Evolutionary conservation across 345 rosid species (phyloP).

Genomic region (Boechera stricta): DNA sequence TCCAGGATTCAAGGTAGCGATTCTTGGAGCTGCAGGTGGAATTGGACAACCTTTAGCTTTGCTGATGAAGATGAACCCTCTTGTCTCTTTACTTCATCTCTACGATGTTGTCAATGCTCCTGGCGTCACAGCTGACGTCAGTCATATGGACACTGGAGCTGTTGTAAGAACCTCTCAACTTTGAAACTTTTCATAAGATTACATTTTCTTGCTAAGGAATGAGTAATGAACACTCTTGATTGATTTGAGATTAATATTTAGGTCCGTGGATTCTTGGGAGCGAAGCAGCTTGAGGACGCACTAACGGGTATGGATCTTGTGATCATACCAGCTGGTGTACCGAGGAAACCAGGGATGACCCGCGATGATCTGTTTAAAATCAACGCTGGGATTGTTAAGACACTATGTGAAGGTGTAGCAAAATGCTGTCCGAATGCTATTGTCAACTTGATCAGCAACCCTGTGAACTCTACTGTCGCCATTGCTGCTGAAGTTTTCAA

Average conservation of each 20-base stretch:
- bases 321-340: conserved; percentile 86
- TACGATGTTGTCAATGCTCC: conserved; percentile 83
- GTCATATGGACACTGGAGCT: conserved; percentile 91
- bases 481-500: conserved; percentile 88
- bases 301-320: conserved; percentile 85
- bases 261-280: conserved; percentile 90
- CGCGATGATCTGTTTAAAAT: conserved; percentile 89
- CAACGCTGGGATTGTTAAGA: conserved; percentile 88
- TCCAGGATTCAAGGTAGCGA: conserved; percentile 77
- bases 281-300: conserved; percentile 75
- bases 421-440: conserved; percentile 75
- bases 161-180: conserved; percentile 56
- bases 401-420: conserved; percentile 76
- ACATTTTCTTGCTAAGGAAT: not conserved
- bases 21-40: conserved; percentile 86
- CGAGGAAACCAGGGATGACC: conserved; percentile 92
- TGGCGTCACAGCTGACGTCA: conserved; percentile 87
- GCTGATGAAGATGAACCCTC: conserved; percentile 79
- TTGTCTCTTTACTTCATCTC: conserved; percentile 83
- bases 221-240: conserved; percentile 10
- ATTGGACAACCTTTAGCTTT: conserved; percentile 74
- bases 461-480: conserved; percentile 88
- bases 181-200: not conserved
- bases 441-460: conserved; percentile 85
- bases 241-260: conserved; percentile 27